Base-by-base conservation (phyloP, 176 grass and related monocot genomes). In the Pontederia paniculata region DNA sequence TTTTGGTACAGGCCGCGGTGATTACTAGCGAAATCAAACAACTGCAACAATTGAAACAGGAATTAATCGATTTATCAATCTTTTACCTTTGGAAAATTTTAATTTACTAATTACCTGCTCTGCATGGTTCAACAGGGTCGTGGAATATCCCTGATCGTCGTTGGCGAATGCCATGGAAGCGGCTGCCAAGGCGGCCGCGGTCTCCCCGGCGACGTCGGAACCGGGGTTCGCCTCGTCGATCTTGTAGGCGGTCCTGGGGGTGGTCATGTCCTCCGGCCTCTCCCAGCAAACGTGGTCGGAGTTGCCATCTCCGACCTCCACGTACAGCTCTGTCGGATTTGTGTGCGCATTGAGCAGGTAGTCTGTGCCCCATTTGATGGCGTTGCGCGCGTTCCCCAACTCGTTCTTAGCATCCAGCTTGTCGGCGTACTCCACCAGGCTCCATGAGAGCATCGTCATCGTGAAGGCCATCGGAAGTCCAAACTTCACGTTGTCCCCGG, bases 251-350 rank as follows among this genome's bases (percentile, higher is more conserved):
- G 59, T 45, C 25, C 90, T 69, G 0, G 85, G 85, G 1, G 79
- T 89, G 50, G 83, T 81, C 90, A 96, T 96, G 77, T 96, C 85
- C 72, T 96, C 90, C 6, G 90, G 85, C 0, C 90, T 49, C 67
- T 96, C 17, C 90, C 90, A 96, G 71, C 85, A 96, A 0, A 22
- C 15, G 54, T 96, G 90, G 83, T 96, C 90, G 43, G 85, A 78
- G 57, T 73, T 57, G 12, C 90, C 90, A 17, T 96, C 82, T 25
- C 90, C 90, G 25, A 89, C 85, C 52, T 89, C 73, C 63, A 86
- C 85, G 56, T 78, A 95, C 54, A 95, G 74, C 14, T 54, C 52
- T 0, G 85, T 74, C 12, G 52, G 23, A 10, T 2, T 53, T 12
- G 62, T 53, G 70, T 89, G 89, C 1, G 89, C 85, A 23, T 65